Evolutionary conservation across 257 asterid species (phyloP).

Genomic region (Thymus mandschuricus): DNA sequence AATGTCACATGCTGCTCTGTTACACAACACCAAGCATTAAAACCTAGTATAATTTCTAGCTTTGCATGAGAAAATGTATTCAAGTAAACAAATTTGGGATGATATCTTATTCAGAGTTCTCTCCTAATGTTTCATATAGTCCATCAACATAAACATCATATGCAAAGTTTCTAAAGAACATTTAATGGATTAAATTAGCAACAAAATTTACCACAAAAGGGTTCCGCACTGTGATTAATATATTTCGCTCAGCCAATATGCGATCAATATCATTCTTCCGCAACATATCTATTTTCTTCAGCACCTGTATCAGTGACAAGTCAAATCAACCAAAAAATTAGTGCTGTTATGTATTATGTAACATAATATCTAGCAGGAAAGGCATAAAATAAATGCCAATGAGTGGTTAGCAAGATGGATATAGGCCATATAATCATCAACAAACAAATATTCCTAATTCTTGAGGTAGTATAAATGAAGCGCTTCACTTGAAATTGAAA

Average conservation of each 20-base stretch:
- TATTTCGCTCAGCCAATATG: constrained; percentile 95
- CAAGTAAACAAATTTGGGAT: not conserved
- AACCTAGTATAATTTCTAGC: constrained; percentile 24
- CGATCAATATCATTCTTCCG: constrained; percentile 96
- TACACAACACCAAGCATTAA: constrained; percentile 26
- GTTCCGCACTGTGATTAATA: constrained; percentile 89
- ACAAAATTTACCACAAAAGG: constrained; percentile 82
- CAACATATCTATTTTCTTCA: constrained; percentile 87
- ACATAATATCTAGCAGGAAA: constrained; percentile 19
- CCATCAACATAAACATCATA: constrained; percentile 17
- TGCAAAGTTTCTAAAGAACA: constrained; percentile 19
- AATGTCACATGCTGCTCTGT: constrained; percentile 25
- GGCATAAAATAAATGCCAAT: constrained; percentile 22
- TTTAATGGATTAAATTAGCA: constrained; percentile 29
- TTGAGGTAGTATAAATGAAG: constrained; percentile 9
- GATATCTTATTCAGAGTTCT: constrained; percentile 5
- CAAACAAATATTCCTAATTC: constrained; percentile 18
- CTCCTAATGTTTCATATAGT: constrained; percentile 15
- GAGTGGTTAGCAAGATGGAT: constrained; percentile 1
- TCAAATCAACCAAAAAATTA: constrained; percentile 33
- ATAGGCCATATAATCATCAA: not conserved
- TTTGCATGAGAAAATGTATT: constrained; percentile 10
- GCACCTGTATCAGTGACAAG: constrained; percentile 66
- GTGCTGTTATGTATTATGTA: not conserved
- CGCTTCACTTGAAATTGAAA: not conserved